Conservation (phyloP, 345 rosid genomes). For the Ceriops zippeliana region DNA sequence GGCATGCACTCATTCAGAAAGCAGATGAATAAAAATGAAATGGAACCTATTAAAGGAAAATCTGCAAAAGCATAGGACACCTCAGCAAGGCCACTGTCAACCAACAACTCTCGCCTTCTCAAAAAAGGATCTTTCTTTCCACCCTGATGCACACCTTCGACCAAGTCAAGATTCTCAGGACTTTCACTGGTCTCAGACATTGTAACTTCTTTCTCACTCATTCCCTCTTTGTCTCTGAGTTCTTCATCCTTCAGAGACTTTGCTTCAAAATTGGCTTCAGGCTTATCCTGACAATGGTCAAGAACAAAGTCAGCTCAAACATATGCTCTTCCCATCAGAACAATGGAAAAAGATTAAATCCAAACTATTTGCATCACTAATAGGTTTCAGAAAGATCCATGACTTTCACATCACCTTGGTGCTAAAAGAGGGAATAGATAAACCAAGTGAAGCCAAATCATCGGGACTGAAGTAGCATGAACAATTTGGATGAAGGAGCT, state of each 20-base stretch:
- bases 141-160: conserved; percentile 24
- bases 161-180: conserved; percentile 26
- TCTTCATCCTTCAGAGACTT: conserved; percentile 33
- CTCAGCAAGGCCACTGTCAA: conserved; percentile 88
- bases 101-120: conserved; percentile 76
- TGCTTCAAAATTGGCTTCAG: conserved; percentile 38
- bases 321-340: background rate
- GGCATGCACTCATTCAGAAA: background rate
- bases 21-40: background rate
- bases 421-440: conserved; percentile 59
- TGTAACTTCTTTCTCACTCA: conserved; percentile 27
- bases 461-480: conserved; percentile 71
- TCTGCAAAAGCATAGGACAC: conserved; percentile 33
- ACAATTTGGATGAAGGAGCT: conserved; percentile 77
- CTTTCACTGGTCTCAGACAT: conserved; percentile 20
- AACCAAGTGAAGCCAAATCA: conserved; percentile 63
- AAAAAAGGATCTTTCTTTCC: conserved; percentile 73
- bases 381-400: background rate
- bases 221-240: conserved; percentile 29
- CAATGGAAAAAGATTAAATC: background rate
- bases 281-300: conserved; percentile 39
- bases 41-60: background rate
- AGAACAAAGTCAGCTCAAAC: conserved; percentile 8
- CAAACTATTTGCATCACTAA: background rate
- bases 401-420: conserved; percentile 46